A percentile compares a stretch with the other conserved stretches of the same genome.
phyloP scores from a whole-genome alignment of 805 yeast species.

The Kodamaea nitidulidarum region DNA sequence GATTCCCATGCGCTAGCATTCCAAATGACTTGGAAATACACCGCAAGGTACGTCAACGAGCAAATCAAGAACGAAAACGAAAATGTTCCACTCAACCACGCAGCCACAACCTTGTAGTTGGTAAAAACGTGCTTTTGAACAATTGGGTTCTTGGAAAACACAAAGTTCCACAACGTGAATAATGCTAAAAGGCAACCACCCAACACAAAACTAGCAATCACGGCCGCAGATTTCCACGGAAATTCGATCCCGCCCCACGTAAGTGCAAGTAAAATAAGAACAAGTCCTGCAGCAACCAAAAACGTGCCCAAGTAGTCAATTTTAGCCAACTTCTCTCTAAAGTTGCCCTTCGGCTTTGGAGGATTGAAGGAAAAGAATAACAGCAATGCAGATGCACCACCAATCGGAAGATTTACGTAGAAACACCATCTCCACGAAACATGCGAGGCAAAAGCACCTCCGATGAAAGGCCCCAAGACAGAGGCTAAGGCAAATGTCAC shows the following conservation, averaged over 20 bases:
- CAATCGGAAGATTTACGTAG: conserved; percentile 57
- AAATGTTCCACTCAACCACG: conserved; percentile 34
- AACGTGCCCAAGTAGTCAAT: conserved; percentile 51
- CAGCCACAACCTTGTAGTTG: conserved; percentile 32
- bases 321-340: conserved; percentile 32
- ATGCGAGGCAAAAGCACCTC: conserved; percentile 59
- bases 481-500: conserved; percentile 47
- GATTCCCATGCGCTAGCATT: conserved; percentile 33
- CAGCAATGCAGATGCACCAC: conserved; percentile 45
- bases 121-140: conserved; percentile 40
- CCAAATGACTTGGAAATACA: conserved; percentile 38
- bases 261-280: conserved; percentile 45
- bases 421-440: conserved; percentile 78
- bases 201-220: conserved; percentile 44
- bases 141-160: conserved; percentile 43
- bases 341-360: conserved; percentile 39
- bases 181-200: conserved; percentile 36
- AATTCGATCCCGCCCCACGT: conserved; percentile 52
- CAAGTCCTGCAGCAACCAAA: conserved; percentile 39
- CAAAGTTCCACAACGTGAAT: conserved; percentile 41
- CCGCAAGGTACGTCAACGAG: conserved; percentile 28
- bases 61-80: conserved; percentile 40
- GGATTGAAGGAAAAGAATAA: conserved; percentile 44
- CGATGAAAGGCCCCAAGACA: conserved; percentile 60
- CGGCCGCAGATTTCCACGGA: conserved; percentile 55